Conservation (phyloP, 371 early-diverging fungal species). For the Mucor circinelloides region DNA sequence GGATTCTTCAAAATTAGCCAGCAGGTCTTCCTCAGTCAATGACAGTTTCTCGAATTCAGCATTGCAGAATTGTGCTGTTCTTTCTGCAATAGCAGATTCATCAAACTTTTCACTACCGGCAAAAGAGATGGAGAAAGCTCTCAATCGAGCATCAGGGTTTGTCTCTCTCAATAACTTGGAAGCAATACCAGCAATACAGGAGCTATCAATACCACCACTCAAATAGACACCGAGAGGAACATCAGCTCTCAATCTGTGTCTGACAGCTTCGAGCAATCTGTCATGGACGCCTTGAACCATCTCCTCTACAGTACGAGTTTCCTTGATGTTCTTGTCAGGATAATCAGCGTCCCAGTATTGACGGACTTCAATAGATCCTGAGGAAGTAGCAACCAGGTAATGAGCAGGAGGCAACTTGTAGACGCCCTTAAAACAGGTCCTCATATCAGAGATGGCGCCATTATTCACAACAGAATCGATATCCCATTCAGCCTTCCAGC, state of each 20-base stretch:
- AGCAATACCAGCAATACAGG: constrained; percentile 23
- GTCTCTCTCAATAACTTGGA: constrained; percentile 63
- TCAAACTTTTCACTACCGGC: constrained; percentile 17
- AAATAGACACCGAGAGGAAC: constrained; percentile 25
- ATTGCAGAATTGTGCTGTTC: constrained; percentile 17
- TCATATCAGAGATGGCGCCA: constrained; percentile 10
- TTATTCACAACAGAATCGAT: constrained; percentile 12
- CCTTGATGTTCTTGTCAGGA: constrained; percentile 19
- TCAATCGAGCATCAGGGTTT: constrained; percentile 10
- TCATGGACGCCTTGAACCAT: constrained; percentile 28
- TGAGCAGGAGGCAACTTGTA: constrained; percentile 27
- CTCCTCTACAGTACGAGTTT: constrained; percentile 20
- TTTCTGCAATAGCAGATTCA: constrained; percentile 25
- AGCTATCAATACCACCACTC: constrained; percentile 28
- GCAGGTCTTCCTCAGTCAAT: constrained; percentile 1
- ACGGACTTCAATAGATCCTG: constrained; percentile 10
- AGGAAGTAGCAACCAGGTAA: constrained; percentile 12
- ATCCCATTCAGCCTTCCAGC: constrained; percentile 27
- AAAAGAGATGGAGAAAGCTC: constrained; percentile 25
- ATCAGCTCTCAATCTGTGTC: constrained; percentile 23
- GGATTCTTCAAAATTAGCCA: constrained; percentile 19
- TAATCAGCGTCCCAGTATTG: constrained; percentile 29
- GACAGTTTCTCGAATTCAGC: constrained; percentile 21
- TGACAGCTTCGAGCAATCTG: constrained; percentile 20
- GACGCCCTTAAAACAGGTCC: constrained; percentile 23